These are phyloP conservation scores for Crithidia bombi DNA, from an alignment of 208 protist genomes.

Conservation along the genomic window DNA sequence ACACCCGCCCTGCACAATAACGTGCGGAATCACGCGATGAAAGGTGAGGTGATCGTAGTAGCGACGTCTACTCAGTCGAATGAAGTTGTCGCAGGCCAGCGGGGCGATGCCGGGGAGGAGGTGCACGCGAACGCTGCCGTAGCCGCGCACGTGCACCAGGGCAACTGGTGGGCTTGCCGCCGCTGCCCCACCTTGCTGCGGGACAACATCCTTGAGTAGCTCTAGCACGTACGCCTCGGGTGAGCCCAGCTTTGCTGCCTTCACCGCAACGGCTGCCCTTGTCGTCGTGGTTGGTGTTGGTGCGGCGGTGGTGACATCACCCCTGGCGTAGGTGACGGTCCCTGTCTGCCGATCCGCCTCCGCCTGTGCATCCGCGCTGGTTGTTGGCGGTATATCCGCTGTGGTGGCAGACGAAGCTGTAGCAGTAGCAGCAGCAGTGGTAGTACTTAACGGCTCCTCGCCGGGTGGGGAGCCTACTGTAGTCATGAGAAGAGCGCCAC, in stretches of 20 bases:
- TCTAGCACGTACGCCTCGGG: conserved; percentile 40
- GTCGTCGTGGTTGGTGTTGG: background rate
- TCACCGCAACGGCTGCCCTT: background rate
- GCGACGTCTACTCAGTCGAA: conserved; percentile 69
- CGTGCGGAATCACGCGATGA: conserved; percentile 94
- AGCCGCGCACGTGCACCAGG: conserved; percentile 53
- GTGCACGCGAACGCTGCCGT: conserved; percentile 71
- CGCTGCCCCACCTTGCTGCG: conserved; percentile 4
- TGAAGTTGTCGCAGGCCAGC: conserved; percentile 97
- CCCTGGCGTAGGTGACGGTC: background rate
- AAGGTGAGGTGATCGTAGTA: conserved; percentile 96
- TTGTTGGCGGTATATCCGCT: background rate
- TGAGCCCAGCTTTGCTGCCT: background rate
- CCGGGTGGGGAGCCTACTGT: conserved; percentile 9
- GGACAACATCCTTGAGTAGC: conserved; percentile 35
- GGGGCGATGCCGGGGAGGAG: conserved; percentile 93
- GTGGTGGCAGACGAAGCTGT: background rate
- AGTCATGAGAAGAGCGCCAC: conserved; percentile 31
- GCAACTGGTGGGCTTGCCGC: conserved; percentile 4
- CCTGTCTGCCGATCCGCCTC: background rate
- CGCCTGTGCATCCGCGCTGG: background rate
- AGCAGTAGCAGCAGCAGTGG: background rate
- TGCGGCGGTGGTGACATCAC: background rate
- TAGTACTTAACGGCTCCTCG: too few relatives aligned
- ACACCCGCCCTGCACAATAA: conserved; percentile 96